Evolutionary conservation across 164 flowering plant species (phyloP), one percentile per base, ranked within the genome.

Genomic region (Berberis thunbergii): DNA sequence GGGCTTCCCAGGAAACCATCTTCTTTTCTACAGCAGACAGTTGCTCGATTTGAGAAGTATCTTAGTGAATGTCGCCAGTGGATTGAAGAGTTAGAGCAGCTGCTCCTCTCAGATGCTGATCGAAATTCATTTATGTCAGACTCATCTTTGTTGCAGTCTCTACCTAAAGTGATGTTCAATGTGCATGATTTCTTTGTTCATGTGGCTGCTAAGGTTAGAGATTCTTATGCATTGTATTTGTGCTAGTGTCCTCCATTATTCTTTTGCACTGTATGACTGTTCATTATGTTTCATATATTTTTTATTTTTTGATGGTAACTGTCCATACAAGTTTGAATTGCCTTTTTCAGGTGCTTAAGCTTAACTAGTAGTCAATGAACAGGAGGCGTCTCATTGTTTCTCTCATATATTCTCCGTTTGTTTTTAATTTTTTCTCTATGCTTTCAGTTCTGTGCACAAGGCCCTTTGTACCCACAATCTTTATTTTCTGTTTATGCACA

Each of bases 151-250:
- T 75, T 95, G 78, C 83, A 83, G 59, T 89, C 97, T 73, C 85
- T 95, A 69, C 97, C 99, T 2, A 85, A 84, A 73, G 94, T 95
- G 68, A 79, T 95, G 83, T 74, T 88, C 63, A 91, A 95, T 79
- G 91, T 91, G 72, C 99, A 95, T 72, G 93, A 81, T 64, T 89
- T 89, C 75, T 95, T 95, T 80, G 86, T 95, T 72, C 94, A 95
- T 70, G 97, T 88, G 64, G 99, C 99, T 66, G 85, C 99, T 38
- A 95, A 95, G 97, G 99, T 89, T 76, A 75, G 41, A 39, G 49
- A 26, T 45, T 45, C 13, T 57, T 38, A 10, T 26, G 9, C n/a
- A 26, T 10, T 52, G 12, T 52, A 7, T 7, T 10, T 26, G n/a
- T 52, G 54, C n/a, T 52, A 4, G 4, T 52, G 54, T 50, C 54